Conservation (phyloP, 2,329 filamentous ascomycete species). For the Thelonectria discophora region DNA sequence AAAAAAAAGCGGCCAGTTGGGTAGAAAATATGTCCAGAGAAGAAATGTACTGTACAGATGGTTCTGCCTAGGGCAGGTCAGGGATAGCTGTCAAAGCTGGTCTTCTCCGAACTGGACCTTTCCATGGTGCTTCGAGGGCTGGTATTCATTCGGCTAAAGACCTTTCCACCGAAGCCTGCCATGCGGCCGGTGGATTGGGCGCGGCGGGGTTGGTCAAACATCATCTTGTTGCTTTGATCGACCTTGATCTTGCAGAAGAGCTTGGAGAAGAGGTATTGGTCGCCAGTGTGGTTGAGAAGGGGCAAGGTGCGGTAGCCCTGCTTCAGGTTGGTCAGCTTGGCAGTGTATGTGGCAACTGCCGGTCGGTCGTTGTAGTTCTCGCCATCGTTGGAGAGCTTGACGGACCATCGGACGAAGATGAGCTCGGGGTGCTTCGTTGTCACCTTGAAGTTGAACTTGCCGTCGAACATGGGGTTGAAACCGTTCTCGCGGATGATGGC, state of each 20-base stretch:
- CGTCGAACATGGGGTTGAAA: constrained; percentile 90
- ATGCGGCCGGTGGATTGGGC: constrained; percentile 59
- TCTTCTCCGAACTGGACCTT: constrained; percentile 60
- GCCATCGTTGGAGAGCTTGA: constrained; percentile 85
- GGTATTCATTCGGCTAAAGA: constrained; percentile 64
- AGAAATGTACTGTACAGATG: constrained; percentile 31
- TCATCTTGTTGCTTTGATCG: constrained; percentile 64
- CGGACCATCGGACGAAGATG: constrained; percentile 91
- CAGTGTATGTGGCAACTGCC: constrained; percentile 87
- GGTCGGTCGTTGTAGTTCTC: constrained; percentile 68
- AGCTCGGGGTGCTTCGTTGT: constrained; percentile 95
- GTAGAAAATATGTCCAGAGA: constrained; percentile 37
- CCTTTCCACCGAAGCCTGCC: constrained; percentile 64
- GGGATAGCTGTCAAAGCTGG: constrained; percentile 54
- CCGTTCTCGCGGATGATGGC: constrained; percentile 86
- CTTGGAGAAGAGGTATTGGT: constrained; percentile 94
- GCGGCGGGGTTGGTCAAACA: constrained; percentile 59
- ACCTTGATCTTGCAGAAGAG: constrained; percentile 89
- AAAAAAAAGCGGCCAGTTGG: constrained; percentile 1
- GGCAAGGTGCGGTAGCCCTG: constrained; percentile 94
- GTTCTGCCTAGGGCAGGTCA: constrained; percentile 16
- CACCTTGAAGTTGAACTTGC: constrained; percentile 79
- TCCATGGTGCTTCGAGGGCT: constrained; percentile 64
- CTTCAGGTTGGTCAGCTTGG: constrained; percentile 88
- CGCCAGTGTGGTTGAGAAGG: constrained; percentile 85